Percentiles rank a stretch among this genome's conserved stretches.
Conservation (phyloP, 352 stramenopile genomes). For the Phytophthora tentaculata region DNA sequence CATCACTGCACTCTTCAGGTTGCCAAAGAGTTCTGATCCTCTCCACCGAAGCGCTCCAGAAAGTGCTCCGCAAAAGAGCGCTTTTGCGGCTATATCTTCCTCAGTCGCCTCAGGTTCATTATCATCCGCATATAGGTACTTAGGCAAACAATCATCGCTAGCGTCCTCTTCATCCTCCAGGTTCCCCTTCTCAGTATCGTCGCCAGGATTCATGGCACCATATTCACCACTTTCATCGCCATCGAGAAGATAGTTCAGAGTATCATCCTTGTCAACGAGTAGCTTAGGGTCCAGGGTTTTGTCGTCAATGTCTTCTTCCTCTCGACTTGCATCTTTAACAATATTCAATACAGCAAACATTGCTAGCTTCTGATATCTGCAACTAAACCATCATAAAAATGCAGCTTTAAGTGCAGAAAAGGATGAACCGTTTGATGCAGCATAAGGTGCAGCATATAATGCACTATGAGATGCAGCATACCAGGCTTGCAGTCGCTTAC, state of each 20-base stretch:
- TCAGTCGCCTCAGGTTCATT: slow-evolving; percentile 12
- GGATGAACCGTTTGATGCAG: slow-evolving; percentile 17
- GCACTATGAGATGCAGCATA: slow-evolving; percentile 11
- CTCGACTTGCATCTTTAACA: background rate
- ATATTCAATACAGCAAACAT: background rate
- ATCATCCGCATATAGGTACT: background rate
- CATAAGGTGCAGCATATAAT: background rate
- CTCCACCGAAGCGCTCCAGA: background rate
- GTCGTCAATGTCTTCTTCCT: too few species aligned
- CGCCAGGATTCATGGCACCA: slow-evolving; percentile 14
- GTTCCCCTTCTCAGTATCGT: slow-evolving; percentile 17
- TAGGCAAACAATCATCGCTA: background rate
- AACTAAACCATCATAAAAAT: background rate
- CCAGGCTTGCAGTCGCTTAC: background rate
- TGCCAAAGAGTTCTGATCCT: background rate
- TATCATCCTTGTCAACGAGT: slow-evolving; percentile 7
- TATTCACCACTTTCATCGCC: background rate
- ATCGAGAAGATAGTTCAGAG: slow-evolving; percentile 3
- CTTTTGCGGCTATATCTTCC: slow-evolving; percentile 2
- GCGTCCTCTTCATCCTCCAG: slow-evolving; percentile 7
- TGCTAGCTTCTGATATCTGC: background rate
- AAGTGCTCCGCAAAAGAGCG: slow-evolving; percentile 9
- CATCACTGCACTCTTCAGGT: background rate
- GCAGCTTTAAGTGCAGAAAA: background rate
- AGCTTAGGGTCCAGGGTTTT: background rate